These are phyloP conservation scores for Trametes meyenii DNA, from an alignment of 768 basidiomycete genomes.

Conservation along the genomic window DNA sequence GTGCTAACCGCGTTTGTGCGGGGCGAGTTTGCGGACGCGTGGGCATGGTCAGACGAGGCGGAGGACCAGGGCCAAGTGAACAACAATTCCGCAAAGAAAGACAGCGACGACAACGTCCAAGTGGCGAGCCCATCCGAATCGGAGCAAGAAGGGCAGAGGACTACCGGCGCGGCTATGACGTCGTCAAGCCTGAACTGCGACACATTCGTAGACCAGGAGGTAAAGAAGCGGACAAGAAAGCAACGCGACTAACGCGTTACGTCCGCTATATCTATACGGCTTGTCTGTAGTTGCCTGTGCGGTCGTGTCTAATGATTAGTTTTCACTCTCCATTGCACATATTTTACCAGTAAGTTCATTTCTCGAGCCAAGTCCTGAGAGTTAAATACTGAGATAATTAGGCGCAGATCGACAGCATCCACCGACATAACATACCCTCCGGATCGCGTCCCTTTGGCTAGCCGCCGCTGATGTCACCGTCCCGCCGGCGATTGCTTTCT, in stretches of 20 bases:
- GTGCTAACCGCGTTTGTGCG: slow-evolving; percentile 55
- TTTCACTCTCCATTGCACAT: no score
- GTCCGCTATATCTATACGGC: not conserved
- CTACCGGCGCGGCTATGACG: not conserved
- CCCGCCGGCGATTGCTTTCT: not conserved
- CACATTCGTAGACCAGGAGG: not conserved
- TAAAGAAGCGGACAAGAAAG: slow-evolving; percentile 8
- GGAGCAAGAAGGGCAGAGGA: not conserved
- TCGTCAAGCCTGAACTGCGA: not conserved
- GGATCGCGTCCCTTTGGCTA: not conserved
- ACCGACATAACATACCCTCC: not conserved
- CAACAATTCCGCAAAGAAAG: not conserved
- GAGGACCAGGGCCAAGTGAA: slow-evolving; percentile 11
- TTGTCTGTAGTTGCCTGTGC: no score
- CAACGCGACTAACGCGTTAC: slow-evolving; percentile 2
- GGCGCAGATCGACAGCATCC: no score
- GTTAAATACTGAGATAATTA: no score
- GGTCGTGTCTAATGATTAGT: not conserved
- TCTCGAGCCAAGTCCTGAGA: no score
- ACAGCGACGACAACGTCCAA: not conserved
- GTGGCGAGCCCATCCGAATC: no score
- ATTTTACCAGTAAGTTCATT: no score
- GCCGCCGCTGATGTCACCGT: slow-evolving; percentile 1
- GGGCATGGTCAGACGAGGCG: slow-evolving; percentile 68
- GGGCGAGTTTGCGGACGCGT: slow-evolving; percentile 72